Conservation (phyloP, 306 rosid species). For the Alnus glutinosa region DNA sequence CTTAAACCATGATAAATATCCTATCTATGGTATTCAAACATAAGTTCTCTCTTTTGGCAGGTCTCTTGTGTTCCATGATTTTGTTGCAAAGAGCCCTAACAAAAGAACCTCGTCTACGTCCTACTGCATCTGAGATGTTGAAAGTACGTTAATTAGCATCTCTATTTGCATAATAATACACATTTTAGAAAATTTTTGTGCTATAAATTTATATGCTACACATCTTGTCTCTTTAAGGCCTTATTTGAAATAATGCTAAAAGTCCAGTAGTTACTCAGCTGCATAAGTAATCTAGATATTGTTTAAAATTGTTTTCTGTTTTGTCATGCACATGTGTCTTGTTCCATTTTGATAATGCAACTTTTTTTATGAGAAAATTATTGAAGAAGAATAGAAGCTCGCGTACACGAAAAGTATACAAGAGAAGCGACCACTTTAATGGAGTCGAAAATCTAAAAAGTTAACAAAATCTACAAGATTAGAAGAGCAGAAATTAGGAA, state of each 20-base stretch:
- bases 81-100: slow-evolving; percentile 95
- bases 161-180: background rate
- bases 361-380: too few relatives aligned
- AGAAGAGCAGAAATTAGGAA: too few relatives aligned
- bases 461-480: too few relatives aligned
- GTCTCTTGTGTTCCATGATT: slow-evolving; percentile 95
- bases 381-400: too few relatives aligned
- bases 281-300: background rate
- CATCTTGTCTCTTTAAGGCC: background rate
- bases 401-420: too few relatives aligned
- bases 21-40: slow-evolving; percentile 4
- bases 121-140: slow-evolving; percentile 92
- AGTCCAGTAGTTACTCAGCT: background rate
- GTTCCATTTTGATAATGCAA: too few relatives aligned
- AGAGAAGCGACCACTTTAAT: too few relatives aligned
- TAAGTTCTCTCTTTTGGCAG: slow-evolving; percentile 46
- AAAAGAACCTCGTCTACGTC: slow-evolving; percentile 94
- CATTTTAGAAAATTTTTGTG: background rate
- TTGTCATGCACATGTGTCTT: background rate
- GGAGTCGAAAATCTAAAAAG: too few relatives aligned
- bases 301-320: background rate
- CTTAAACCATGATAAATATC: slow-evolving; percentile 17
- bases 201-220: background rate
- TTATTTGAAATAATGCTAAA: background rate
- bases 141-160: slow-evolving; percentile 56